Conservation (phyloP, 805 yeast genomes). For the Pichia sporocuriosa region DNA sequence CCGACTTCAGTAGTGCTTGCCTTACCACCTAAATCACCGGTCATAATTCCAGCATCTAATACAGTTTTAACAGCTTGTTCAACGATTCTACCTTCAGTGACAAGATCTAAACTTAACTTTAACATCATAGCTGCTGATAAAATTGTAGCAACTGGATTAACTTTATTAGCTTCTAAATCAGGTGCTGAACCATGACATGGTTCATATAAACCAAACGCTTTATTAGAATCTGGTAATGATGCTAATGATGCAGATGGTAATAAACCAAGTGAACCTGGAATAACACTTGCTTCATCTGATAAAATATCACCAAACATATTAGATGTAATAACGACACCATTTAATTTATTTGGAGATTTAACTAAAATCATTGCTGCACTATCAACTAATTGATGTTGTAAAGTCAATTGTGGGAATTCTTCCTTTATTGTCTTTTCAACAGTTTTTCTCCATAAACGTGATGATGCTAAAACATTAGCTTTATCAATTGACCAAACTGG, state of each 20-base stretch:
- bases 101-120: conserved; percentile 76
- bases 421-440: conserved; percentile 76
- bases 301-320: conserved; percentile 99
- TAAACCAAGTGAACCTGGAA: conserved; percentile 95
- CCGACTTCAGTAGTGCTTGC: conserved; percentile 86
- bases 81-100: conserved; percentile 78
- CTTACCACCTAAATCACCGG: conserved; percentile 88
- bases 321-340: conserved; percentile 87
- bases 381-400: conserved; percentile 94
- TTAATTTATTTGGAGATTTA: conserved; percentile 82
- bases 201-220: conserved; percentile 93
- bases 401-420: conserved; percentile 83
- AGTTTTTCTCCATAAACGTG: conserved; percentile 93
- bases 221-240: conserved; percentile 91
- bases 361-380: conserved; percentile 98
- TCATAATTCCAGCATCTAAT: conserved; percentile 76
- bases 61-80: conserved; percentile 84
- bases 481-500: conserved; percentile 96
- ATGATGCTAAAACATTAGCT: conserved; percentile 94
- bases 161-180: conserved; percentile 79
- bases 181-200: conserved; percentile 99
- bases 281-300: conserved; percentile 95
- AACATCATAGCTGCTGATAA: conserved; percentile 97
- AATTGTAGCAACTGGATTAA: conserved; percentile 92
- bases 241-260: conserved; percentile 95